Evolutionary conservation across 768 basidiomycete species (phyloP).

Genomic region (Epithele typhae): DNA sequence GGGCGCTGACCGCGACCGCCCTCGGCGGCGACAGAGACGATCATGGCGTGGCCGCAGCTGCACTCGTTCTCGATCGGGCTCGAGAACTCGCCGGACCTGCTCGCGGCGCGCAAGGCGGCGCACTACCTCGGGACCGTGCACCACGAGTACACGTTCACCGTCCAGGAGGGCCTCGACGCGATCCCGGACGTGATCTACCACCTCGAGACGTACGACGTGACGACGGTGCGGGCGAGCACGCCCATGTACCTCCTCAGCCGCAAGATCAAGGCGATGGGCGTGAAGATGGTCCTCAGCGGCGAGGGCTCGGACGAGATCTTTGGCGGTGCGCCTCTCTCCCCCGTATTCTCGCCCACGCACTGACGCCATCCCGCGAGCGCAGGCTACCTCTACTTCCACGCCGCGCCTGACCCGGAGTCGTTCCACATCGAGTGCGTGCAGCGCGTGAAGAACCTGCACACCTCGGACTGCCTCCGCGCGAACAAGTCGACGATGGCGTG

Average conservation of each 20-base stretch:
- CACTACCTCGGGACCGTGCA: slow-evolving; percentile 92
- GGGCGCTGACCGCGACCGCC: neutral
- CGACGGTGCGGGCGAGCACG: slow-evolving; percentile 94
- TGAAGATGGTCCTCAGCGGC: slow-evolving; percentile 98
- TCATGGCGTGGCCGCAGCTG: slow-evolving; percentile 90
- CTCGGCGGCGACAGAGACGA: slow-evolving; percentile 43
- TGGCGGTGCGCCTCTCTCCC: slow-evolving; percentile 53
- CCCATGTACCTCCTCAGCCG: slow-evolving; percentile 98
- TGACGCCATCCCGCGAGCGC: neutral
- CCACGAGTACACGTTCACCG: slow-evolving; percentile 97
- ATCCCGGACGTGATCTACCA: slow-evolving; percentile 98
- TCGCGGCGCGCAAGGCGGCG: slow-evolving; percentile 92
- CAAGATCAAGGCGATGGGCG: slow-evolving; percentile 99
- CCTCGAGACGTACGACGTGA: slow-evolving; percentile 98
- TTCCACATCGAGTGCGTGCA: slow-evolving; percentile 96
- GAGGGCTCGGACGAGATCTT: slow-evolving; percentile 98
- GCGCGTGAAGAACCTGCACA: slow-evolving; percentile 97
- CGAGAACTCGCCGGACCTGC: slow-evolving; percentile 89
- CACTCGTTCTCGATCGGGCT: slow-evolving; percentile 98
- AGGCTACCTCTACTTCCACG: slow-evolving; percentile 99
- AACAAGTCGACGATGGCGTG: slow-evolving; percentile 99
- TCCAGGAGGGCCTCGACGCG: slow-evolving; percentile 96
- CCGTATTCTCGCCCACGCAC: slow-evolving; percentile 5
- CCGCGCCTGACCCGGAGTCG: slow-evolving; percentile 80
- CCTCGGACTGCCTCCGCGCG: slow-evolving; percentile 93